Evolutionary conservation across 202 grass and related monocot species (phyloP).

Genomic region (Bolboschoenoplectus hybrid): DNA sequence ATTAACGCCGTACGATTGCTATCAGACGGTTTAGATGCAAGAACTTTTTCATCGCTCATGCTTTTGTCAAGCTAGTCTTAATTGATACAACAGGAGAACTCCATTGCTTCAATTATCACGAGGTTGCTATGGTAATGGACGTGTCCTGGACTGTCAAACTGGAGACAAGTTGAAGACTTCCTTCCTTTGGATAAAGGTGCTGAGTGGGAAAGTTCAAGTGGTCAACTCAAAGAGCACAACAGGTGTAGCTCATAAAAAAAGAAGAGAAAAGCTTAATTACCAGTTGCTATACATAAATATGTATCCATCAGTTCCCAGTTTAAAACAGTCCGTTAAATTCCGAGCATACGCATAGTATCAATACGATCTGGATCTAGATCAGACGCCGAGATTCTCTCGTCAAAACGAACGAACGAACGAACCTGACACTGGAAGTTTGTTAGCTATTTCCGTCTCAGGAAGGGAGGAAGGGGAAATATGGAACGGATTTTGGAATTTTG

Average conservation of each 20-base stretch:
- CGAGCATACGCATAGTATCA: neutral
- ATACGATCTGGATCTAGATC: conserved; percentile 26
- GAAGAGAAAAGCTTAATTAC: neutral
- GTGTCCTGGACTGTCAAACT: neutral
- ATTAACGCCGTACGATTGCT: conserved; percentile 2
- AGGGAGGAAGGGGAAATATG: neutral
- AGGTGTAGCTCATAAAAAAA: neutral
- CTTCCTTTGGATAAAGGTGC: neutral
- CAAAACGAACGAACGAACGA: neutral
- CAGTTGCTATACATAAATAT: neutral
- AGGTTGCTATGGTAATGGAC: neutral
- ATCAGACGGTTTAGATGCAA: neutral
- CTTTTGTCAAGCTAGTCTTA: neutral
- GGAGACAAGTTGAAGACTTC: neutral
- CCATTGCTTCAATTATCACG: neutral
- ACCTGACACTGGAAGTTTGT: conserved; percentile 34
- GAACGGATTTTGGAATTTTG: too few relatives aligned
- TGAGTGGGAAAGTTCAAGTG: neutral
- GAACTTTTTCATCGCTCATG: neutral
- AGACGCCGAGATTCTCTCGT: conserved; percentile 27
- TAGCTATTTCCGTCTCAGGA: conserved; percentile 52
- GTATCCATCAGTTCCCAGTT: neutral
- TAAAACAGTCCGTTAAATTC: conserved; percentile 12
- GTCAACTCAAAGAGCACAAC: too few relatives aligned
- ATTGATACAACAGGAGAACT: neutral